A percentile compares a stretch with the other conserved stretches of the same genome.
Conservation (phyloP, 176 grass and related monocot genomes). For the Avena atlantica region DNA sequence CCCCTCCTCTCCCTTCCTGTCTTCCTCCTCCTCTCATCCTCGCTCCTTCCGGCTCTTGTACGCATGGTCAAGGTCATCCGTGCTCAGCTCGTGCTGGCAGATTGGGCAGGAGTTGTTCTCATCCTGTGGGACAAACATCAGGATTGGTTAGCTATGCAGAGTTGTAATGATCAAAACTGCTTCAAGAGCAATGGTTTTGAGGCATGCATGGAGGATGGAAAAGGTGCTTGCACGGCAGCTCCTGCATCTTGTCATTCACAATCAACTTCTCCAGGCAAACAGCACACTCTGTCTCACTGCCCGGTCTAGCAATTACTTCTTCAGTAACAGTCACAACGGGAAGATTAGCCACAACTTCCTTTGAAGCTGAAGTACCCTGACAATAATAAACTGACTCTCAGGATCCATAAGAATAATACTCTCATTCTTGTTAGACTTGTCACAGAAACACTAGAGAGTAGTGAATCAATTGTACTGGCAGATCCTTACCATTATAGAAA, state of each 20-base stretch:
- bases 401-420: constrained; percentile 7
- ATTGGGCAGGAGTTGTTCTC: constrained; percentile 89
- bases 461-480: not conserved
- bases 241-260: constrained; percentile 88
- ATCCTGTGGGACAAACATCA: constrained; percentile 54
- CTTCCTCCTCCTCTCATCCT: constrained; percentile 75
- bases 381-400: constrained; percentile 22
- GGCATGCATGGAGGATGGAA: constrained; percentile 85
- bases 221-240: constrained; percentile 96
- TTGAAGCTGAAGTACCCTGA: constrained; percentile 78
- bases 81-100: constrained; percentile 75
- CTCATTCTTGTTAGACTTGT: not conserved
- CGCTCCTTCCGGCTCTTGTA: constrained; percentile 91
- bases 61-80: constrained; percentile 84
- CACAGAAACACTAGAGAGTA: not conserved
- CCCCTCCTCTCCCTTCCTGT: constrained; percentile 71
- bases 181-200: not conserved
- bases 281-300: constrained; percentile 81
- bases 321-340: constrained; percentile 72
- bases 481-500: not conserved
- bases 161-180: not conserved
- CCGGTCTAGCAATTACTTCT: constrained; percentile 67
- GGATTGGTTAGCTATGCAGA: not conserved
- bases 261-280: constrained; percentile 91
- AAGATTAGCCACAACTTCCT: constrained; percentile 90